Evolutionary conservation across 805 yeast genomes (phyloP), one percentile per base, ranked within the genome.

Genomic region (Saccharomycopsis javanensis): DNA sequence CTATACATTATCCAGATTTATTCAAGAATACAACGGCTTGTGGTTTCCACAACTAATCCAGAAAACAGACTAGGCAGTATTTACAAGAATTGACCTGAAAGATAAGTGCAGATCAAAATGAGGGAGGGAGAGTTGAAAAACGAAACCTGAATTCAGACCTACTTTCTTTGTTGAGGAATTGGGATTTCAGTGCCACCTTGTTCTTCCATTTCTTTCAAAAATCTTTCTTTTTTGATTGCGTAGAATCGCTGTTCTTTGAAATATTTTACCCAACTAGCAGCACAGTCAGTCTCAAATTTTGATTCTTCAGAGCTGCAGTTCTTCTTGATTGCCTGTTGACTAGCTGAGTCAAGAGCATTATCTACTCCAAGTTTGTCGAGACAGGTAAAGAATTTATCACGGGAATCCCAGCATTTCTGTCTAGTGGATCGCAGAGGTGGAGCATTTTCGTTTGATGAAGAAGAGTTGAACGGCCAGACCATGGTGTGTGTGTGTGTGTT

Each of bases 211-310:
- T 86, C 83, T 56, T 77, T 78, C 65, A 88, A 69, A 69, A 86
- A 83, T 62, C 78, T 75, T 62, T 81, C 86, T 69, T 85, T 83
- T 64, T 81, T 80, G 61, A 81, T 72, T 64, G 89, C 96, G 59
- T 82, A 84, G 42, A 83, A 85, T 64, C 97, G 80, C 69, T 90
- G 91, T 69, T 89, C 92, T 67, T 90, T 92, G 75, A 92, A 91
- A 69, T 91, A 90, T 60, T 85, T 77, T 60, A 81, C 89, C 98
- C 98, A 91, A 55, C 90, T 81, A 13, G 82, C 81, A 8, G 88
- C 89, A 70, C 98, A 91, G 63, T 83, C 81, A n/a, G 75, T 68
- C 59, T 86, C 81, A 63, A 88, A 89, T 42, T 75, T 76, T n/a
- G 68, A 66, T 61, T 82, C 80, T 66, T 82, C 76, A 1, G 60